phyloP scores from a whole-genome alignment of 208 protist species.

The Trypanosoma cruzi region DNA sequence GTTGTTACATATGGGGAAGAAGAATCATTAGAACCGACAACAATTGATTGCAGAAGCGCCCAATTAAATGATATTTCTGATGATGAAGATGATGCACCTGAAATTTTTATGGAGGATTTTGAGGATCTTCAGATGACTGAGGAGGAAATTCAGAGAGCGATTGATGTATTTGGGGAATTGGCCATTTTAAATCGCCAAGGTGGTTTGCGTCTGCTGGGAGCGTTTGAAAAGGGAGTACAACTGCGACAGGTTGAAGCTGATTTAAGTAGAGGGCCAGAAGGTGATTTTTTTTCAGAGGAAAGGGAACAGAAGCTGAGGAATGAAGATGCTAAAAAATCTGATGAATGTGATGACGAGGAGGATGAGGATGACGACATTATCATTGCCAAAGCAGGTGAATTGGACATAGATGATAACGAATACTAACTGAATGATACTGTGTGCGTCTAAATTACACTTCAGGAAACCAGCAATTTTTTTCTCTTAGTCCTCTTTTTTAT shows the following conservation, averaged over 20 bases:
- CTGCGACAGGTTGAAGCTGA: slow-evolving; percentile 8
- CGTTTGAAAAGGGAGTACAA: slow-evolving; percentile 17
- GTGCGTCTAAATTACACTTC: neutral
- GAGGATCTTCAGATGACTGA: slow-evolving; percentile 47
- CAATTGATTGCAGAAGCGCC: neutral
- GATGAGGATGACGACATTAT: slow-evolving; percentile 27
- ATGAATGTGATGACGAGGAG: slow-evolving; percentile 35
- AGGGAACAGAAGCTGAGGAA: slow-evolving; percentile 16
- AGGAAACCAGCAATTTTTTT: neutral
- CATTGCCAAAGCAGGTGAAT: slow-evolving; percentile 20
- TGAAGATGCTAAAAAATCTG: slow-evolving; percentile 13
- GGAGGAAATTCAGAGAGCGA: slow-evolving; percentile 46
- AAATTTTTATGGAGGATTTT: slow-evolving; percentile 35
- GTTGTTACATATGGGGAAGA: slow-evolving; percentile 18
- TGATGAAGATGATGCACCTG: slow-evolving; percentile 17
- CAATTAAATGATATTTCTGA: slow-evolving; percentile 14
- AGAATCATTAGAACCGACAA: slow-evolving; percentile 14
- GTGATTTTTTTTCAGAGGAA: slow-evolving; percentile 8
- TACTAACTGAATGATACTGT: neutral
- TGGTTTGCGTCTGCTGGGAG: slow-evolving; percentile 16
- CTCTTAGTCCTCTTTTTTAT: neutral
- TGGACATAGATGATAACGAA: slow-evolving; percentile 12
- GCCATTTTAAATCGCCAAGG: slow-evolving; percentile 55
- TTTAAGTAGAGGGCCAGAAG: neutral
- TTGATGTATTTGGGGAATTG: slow-evolving; percentile 63